phyloP scores from a whole-genome alignment of 257 asterid species.

The Plantago major region DNA sequence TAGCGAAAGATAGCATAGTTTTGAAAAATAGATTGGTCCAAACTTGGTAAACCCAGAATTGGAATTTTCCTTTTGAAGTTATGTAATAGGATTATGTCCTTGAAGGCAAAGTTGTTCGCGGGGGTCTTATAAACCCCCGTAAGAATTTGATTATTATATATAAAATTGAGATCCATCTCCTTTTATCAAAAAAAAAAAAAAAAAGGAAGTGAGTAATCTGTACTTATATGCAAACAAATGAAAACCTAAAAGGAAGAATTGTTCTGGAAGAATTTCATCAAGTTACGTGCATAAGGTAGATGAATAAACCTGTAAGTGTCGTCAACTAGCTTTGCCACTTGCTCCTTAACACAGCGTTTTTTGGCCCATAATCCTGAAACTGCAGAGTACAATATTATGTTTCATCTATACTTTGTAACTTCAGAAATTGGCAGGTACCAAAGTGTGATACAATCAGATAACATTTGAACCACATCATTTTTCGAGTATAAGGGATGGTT shows the following conservation, averaged over 20 bases:
- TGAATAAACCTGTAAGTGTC: conserved; percentile 74
- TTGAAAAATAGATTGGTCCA: too few species aligned
- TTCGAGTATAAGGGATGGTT: not conserved
- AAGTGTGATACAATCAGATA: not conserved
- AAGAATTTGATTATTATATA: too few species aligned
- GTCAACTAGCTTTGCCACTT: conserved; percentile 77
- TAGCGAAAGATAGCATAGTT: too few species aligned
- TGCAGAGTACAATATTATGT: conserved; percentile 23
- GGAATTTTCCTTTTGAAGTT: too few species aligned
- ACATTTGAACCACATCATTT: not conserved
- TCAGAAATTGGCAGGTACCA: not conserved
- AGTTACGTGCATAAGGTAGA: not conserved
- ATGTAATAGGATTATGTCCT: too few species aligned
- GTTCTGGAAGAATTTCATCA: conserved; percentile 6
- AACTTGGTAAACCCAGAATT: too few species aligned
- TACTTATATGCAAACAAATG: not conserved
- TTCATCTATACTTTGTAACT: conserved; percentile 3
- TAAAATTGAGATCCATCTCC: too few species aligned
- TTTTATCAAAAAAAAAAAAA: too few species aligned
- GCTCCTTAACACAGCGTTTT: conserved; percentile 68
- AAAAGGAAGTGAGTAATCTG: too few species aligned
- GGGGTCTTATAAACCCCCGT: too few species aligned
- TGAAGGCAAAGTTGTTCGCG: too few species aligned
- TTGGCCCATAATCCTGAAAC: conserved; percentile 77
- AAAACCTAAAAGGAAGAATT: conserved; percentile 7